These are phyloP conservation scores for Globisporangium parvum DNA, from an alignment of 352 stramenopile genomes.

Conservation along the genomic window DNA sequence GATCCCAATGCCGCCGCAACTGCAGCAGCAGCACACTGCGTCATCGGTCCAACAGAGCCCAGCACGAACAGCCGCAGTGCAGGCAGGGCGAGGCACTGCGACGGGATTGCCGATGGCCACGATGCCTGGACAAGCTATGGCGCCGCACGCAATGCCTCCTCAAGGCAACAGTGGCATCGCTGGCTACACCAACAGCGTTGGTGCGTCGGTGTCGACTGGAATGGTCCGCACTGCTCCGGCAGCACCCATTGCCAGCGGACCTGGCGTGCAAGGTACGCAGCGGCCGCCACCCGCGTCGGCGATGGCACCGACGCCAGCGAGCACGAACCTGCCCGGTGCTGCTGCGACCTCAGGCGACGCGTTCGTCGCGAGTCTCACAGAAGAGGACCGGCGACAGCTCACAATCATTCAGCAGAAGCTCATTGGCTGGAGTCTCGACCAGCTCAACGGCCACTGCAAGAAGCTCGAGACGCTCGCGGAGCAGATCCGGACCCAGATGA, in stretches of 20 bases:
- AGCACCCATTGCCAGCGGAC: background rate
- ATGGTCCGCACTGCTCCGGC: background rate
- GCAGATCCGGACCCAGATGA: constrained; percentile 73
- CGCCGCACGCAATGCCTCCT: background rate
- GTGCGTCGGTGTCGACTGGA: background rate
- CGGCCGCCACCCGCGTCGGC: background rate
- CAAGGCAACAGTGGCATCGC: constrained; percentile 5
- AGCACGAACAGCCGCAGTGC: background rate
- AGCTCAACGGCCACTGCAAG: constrained; percentile 73
- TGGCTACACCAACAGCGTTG: background rate
- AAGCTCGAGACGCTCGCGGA: constrained; percentile 80
- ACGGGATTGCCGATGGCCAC: background rate
- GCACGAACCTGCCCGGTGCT: constrained; percentile 1
- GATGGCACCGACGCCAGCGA: background rate
- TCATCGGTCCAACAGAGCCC: constrained; percentile 4
- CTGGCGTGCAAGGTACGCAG: background rate
- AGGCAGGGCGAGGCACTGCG: background rate
- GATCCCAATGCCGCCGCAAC: constrained; percentile 22
- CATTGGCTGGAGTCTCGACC: constrained; percentile 54
- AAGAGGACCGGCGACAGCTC: constrained; percentile 68
- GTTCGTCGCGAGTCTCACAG: constrained; percentile 38
- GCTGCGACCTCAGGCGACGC: constrained; percentile 13
- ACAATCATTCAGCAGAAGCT: constrained; percentile 70
- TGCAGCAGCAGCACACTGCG: constrained; percentile 10
- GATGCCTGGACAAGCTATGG: constrained; percentile 3